phyloP scores from a whole-genome alignment of 345 rosid species.

The Aethionema arabicum region DNA sequence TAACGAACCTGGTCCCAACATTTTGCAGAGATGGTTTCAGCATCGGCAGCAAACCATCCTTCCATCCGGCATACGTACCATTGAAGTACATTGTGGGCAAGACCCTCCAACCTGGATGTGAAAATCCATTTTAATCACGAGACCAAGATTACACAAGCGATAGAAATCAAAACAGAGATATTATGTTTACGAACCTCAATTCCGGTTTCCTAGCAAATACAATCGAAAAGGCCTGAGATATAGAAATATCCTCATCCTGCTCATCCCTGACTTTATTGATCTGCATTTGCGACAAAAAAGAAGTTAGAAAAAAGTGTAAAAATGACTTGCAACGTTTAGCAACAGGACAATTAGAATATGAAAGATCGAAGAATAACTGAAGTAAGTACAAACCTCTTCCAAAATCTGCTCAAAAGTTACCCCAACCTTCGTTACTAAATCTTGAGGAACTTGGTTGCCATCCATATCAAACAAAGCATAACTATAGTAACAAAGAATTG shows the following conservation, averaged over 20 bases:
- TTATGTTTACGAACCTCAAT: slow-evolving; percentile 53
- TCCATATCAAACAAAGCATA: slow-evolving; percentile 73
- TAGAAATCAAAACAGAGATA: neutral
- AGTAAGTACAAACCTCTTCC: slow-evolving; percentile 55
- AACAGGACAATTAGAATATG: neutral
- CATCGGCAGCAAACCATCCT: slow-evolving; percentile 99
- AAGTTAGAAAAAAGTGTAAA: slow-evolving; percentile 9
- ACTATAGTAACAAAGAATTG: slow-evolving; percentile 38
- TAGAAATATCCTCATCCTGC: slow-evolving; percentile 68
- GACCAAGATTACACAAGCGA: slow-evolving; percentile 10
- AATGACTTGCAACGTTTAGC: neutral
- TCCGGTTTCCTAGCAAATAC: slow-evolving; percentile 78
- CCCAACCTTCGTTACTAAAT: slow-evolving; percentile 72
- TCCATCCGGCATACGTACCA: slow-evolving; percentile 99
- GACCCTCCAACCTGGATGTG: slow-evolving; percentile 67
- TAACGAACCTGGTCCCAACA: slow-evolving; percentile 79
- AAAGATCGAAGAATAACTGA: neutral
- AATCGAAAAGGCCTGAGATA: slow-evolving; percentile 61
- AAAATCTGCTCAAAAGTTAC: slow-evolving; percentile 70
- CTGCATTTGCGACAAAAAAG: slow-evolving; percentile 46
- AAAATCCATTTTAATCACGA: slow-evolving; percentile 6
- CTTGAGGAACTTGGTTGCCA: slow-evolving; percentile 83
- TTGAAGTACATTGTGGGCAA: slow-evolving; percentile 77
- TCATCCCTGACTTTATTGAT: slow-evolving; percentile 70
- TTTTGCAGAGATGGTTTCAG: slow-evolving; percentile 83